Base-by-base conservation (phyloP, 305 asterid genomes). In the Fraxinus albicans region DNA sequence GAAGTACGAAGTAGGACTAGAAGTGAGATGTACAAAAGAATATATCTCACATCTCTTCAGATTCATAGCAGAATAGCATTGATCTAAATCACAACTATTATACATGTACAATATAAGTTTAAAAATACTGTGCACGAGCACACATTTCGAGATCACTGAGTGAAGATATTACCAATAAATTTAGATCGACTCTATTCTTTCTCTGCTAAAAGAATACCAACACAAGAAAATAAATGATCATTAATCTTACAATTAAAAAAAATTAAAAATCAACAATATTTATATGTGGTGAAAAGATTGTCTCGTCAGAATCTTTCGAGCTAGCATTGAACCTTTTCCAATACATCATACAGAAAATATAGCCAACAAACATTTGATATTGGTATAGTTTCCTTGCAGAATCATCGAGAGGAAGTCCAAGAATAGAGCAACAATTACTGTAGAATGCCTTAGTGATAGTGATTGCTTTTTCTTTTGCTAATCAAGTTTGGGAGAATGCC, bases 291-390 rank as follows among this genome's bases (percentile, higher is more conserved):
- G 77, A 60, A 42, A 60, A 13, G 50, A 78, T 74, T 77, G 75
- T 42, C 84, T 72, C 84, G 42, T 79, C 72, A 19, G 8, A 70
- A 33, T 33, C 35, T 65, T 13, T 67, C 2, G 29, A 58, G 69
- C 69, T 19, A 58, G 69, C 69, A 58, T 58, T 17, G 23, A 70
- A 70, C 42, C 9, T 70, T 70, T 80, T 80, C 63, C 67, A 13
- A 42, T 82, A 79, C 77, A 83, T 84, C 82, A 13, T 31, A 81
- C 53, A 69, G 55, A 69, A 69, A 69, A 69, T n/a, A 77, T 44
- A 78, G 50, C 12, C 55, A 34, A 58, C 27, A 53, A 63, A 38
- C 50, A 55, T 33, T 80, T 73, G 42, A 55, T 58, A 81, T 31
- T 15, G 23, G 76, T 31, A 33, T 12, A 70, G 76, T 31, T 70